phyloP scores from a whole-genome alignment of 1,284 basidiomycete species.

The Inonotus obliquus region DNA sequence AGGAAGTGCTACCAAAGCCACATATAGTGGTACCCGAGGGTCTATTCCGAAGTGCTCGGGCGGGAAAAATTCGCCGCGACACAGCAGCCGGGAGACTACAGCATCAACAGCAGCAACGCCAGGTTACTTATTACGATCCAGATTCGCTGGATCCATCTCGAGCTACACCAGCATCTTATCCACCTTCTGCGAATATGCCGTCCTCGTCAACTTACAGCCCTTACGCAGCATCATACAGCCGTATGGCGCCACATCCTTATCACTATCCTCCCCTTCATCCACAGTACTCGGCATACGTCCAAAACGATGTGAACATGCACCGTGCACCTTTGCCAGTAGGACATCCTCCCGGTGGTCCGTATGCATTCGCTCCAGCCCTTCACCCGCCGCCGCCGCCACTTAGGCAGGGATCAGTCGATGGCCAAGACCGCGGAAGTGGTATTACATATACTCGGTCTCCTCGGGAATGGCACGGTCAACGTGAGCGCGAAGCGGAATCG shows the following conservation, averaged over 20 bases:
- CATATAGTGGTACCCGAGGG: constrained; percentile 64
- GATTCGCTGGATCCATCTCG: constrained; percentile 10
- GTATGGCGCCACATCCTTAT: neutral
- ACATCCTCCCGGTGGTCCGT: neutral
- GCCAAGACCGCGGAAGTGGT: neutral
- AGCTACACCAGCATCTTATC: neutral
- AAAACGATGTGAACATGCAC: neutral
- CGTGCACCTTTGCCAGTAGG: neutral
- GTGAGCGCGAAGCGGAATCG: neutral
- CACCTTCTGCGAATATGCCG: neutral
- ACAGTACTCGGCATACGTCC: neutral
- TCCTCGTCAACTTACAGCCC: neutral
- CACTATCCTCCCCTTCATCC: neutral
- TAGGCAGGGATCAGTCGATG: neutral
- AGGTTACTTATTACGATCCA: neutral
- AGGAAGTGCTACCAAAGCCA: constrained; percentile 58
- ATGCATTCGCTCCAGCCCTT: constrained; percentile 1
- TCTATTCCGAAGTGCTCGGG: constrained; percentile 70
- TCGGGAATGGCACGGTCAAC: neutral
- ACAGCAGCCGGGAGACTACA: neutral
- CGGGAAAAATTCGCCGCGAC: constrained; percentile 52
- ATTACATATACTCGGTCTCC: neutral
- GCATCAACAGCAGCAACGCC: constrained; percentile 7
- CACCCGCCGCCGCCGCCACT: constrained; percentile 2
- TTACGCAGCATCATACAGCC: neutral